Evolutionary conservation across 352 stramenopile genomes (phyloP), one percentile per base, ranked within the genome.

Genomic region (Phytophthora pistaciae): DNA sequence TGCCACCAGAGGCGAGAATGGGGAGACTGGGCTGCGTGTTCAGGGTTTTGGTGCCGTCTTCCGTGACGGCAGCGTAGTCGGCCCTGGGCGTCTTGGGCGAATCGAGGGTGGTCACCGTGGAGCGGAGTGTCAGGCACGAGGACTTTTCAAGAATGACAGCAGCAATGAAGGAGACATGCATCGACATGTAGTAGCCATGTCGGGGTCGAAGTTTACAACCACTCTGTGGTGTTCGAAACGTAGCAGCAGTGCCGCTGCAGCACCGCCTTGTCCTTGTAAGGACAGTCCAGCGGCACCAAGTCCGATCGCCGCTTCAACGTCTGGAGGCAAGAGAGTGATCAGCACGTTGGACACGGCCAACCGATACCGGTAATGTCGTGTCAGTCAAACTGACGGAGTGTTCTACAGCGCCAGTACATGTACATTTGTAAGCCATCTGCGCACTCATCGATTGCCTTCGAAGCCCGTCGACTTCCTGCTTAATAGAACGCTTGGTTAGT

Each of bases 101-200:
- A 7, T 69, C 55, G 52, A n/a, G 60, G 3, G 60, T 55, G 13
- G 48, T 29, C 67, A 74, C 70, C 23, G 60, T 38, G 63, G 53
- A 18, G 59, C 16, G 31, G 40, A 61, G 54, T 70, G 44, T 36
- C 36, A 3, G 46, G 18, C 21, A 69, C 60, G 46, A 62, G 21
- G 48, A 46, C 25, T 57, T 65, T 74, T 65, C 50, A 44, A 62
- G n/a, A 74, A 74, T 74, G 67, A 65, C 48, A 49, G 42, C 46
- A 14, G n/a, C 5, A 18, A 18, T 27, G 20, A 53, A 27, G 7
- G 8, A 16, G 21, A 13, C 44, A 52, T 52, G 5, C 20, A 53
- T 14, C 3, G 3, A 33, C 29, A 33, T 10, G 29, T 33, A 29
- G 25, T 29, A 33, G 29, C 7, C 29, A 33, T 33, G 29, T 33